phyloP scores from a whole-genome alignment of 768 basidiomycete genomes.

The Arthromyces matolae region DNA sequence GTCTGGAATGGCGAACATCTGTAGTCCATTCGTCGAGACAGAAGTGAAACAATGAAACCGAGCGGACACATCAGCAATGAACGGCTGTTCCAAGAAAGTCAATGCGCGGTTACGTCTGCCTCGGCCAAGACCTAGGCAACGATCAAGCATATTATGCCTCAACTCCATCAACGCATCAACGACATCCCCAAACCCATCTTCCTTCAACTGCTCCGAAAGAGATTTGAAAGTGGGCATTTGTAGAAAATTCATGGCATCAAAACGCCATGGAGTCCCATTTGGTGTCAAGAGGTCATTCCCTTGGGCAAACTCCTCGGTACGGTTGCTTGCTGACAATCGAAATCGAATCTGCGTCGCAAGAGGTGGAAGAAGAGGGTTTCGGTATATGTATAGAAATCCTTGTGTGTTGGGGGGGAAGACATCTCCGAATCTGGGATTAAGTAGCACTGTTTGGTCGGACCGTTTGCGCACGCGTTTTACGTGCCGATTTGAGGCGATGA shows the following conservation, averaged over 20 bases:
- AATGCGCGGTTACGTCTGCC: not conserved
- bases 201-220: not conserved
- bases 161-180: not conserved
- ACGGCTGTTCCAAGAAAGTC: slow-evolving; percentile 2
- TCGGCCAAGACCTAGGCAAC: no score
- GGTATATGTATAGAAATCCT: not conserved
- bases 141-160: no score
- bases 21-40: not conserved
- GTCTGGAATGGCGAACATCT: not conserved
- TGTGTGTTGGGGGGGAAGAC: not conserved
- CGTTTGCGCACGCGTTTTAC: not conserved
- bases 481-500: not conserved
- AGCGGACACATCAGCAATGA: not conserved
- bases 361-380: not conserved
- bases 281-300: not conserved
- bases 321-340: not conserved
- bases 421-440: not conserved
- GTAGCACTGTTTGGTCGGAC: not conserved
- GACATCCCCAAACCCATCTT: not conserved
- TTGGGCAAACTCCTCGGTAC: not conserved
- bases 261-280: not conserved
- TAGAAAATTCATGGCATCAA: not conserved
- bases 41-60: not conserved
- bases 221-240: not conserved
- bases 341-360: not conserved